These are phyloP conservation scores for Kodamaea hsintzibuensis DNA, from an alignment of 805 yeast genomes.

Conservation along the genomic window DNA sequence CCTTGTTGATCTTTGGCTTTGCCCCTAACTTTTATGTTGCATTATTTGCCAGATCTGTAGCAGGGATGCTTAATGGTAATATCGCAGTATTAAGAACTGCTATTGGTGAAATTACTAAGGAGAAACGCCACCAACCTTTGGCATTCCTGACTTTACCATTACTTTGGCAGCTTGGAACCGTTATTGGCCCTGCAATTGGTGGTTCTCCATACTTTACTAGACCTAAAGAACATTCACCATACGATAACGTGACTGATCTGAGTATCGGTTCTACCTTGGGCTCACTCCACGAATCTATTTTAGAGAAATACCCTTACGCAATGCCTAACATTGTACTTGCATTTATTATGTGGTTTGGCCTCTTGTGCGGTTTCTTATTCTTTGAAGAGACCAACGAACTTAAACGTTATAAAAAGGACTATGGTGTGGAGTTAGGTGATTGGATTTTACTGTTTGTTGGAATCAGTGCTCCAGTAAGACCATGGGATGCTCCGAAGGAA, in stretches of 20 bases:
- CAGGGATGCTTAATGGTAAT: slow-evolving; percentile 64
- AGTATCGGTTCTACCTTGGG: neutral
- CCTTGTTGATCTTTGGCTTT: slow-evolving; percentile 54
- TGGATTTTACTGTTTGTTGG: slow-evolving; percentile 21
- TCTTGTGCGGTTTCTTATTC: slow-evolving; percentile 44
- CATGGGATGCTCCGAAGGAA: slow-evolving; percentile 19
- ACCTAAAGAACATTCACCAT: slow-evolving; percentile 30
- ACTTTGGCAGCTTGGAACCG: slow-evolving; percentile 59
- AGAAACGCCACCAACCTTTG: slow-evolving; percentile 58
- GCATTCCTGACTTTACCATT: slow-evolving; percentile 65
- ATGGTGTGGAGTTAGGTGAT: slow-evolving; percentile 49
- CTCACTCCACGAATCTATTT: slow-evolving; percentile 23
- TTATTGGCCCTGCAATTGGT: slow-evolving; percentile 62
- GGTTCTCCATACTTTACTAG: slow-evolving; percentile 51
- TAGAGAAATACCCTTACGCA: slow-evolving; percentile 48
- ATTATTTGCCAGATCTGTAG: slow-evolving; percentile 49
- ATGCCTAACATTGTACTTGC: slow-evolving; percentile 52
- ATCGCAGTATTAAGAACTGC: slow-evolving; percentile 62
- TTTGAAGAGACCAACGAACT: slow-evolving; percentile 54
- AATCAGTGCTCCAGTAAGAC: slow-evolving; percentile 18
- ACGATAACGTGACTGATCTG: neutral
- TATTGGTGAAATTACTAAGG: slow-evolving; percentile 59
- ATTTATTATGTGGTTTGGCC: slow-evolving; percentile 33
- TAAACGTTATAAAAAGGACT: slow-evolving; percentile 40
- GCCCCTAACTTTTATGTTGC: slow-evolving; percentile 55